Base-by-base conservation (phyloP, 2,329 filamentous ascomycete species). In the Xylariaceae sp. region DNA sequence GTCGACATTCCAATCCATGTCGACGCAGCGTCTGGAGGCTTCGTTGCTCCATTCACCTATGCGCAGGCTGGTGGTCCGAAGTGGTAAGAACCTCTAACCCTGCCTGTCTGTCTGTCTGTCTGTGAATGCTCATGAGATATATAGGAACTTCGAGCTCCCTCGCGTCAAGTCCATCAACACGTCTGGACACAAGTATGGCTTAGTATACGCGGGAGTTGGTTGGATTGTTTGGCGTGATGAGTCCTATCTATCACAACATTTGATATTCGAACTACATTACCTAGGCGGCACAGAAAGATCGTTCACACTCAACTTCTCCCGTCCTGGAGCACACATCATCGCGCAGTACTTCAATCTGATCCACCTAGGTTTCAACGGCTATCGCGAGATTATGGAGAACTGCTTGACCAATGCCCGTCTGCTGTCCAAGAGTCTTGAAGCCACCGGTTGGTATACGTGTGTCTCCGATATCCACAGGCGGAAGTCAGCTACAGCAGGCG, bases 301-400 rank as follows among this genome's bases (percentile, higher is more conserved):
- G 1, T 91, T 85, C 72, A 90, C 87, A 0, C 78, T 91, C 17
- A 91, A 90, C 74, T 91, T 91, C 75, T 89, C 86, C 1, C 82
- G 88, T 0, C 87, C 87, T 0, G 88, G 87, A 3, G 84, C 85
- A 0, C 88, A 90, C 60, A 78, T 91, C 54, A 85, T 90, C 58
- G 87, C 81, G 0, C 88, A 91, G 68, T 91, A 91, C 72, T 91
- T 85, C 74, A 90, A 91, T 65, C 76, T 91, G 11, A 86, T 91
- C 58, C 87, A 89, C 61, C 80, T 91, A 0, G 88, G 88, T 2
- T 87, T 85, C 71, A 75, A 77, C 2, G 88, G 88, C 8, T 91
- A 87, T 72, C 80, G 79, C 9, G 75, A 76, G 31, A 80, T 88
- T 58, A 89, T 87, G 83, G 86, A 89, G 68, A 89, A 88, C 67